phyloP scores from a whole-genome alignment of 2,329 filamentous ascomycete species.

The Cadophora luteo-olivacea region DNA sequence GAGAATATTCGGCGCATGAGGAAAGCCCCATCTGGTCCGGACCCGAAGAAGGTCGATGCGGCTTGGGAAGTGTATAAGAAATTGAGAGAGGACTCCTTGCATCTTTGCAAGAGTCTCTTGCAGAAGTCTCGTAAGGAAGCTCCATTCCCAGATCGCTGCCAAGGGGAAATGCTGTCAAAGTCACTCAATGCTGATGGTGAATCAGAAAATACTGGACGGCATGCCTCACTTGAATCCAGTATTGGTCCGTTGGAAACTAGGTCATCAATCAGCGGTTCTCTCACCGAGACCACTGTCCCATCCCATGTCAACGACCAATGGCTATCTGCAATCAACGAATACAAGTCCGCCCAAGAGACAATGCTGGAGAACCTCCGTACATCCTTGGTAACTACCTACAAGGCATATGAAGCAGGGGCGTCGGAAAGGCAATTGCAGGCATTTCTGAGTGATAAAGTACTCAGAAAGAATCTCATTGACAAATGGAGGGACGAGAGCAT shows the following conservation, averaged over 20 bases:
- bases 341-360: slow-evolving; percentile 51
- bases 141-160: not conserved
- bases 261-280: slow-evolving; percentile 35
- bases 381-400: slow-evolving; percentile 54
- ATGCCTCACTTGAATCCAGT: slow-evolving; percentile 35
- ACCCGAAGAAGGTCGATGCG: slow-evolving; percentile 48
- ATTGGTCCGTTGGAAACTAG: slow-evolving; percentile 36
- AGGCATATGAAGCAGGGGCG: slow-evolving; percentile 52
- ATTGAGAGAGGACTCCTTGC: slow-evolving; percentile 49
- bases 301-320: slow-evolving; percentile 41
- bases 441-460: slow-evolving; percentile 51
- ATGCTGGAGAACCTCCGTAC: slow-evolving; percentile 50
- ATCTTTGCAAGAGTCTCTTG: slow-evolving; percentile 50
- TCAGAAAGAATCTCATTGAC: slow-evolving; percentile 52
- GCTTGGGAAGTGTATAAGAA: slow-evolving; percentile 54
- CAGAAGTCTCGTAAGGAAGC: slow-evolving; percentile 48
- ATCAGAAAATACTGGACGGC: slow-evolving; percentile 33
- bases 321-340: slow-evolving; percentile 52
- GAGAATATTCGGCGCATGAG: slow-evolving; percentile 39
- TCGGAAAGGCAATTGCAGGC: slow-evolving; percentile 52
- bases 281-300: slow-evolving; percentile 41
- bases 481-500: slow-evolving; percentile 56
- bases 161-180: not conserved
- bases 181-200: not conserved
- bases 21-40: slow-evolving; percentile 32